These are phyloP conservation scores for Edaphochlamys debaryana DNA, from an alignment of 139 green algal genomes.

Conservation along the genomic window DNA sequence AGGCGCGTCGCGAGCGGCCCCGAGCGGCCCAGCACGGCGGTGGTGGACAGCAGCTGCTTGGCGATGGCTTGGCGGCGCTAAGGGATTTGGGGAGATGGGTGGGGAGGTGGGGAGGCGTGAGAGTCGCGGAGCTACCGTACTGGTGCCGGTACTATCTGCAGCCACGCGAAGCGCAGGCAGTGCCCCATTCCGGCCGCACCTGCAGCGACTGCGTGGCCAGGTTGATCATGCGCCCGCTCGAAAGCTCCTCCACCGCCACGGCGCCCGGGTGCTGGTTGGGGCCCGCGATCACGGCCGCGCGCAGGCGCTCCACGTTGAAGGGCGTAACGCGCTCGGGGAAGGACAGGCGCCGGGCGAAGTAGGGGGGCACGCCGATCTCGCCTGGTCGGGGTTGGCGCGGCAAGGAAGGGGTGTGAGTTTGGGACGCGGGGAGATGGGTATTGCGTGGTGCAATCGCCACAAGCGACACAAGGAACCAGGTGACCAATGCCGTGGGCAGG, in stretches of 20 bases:
- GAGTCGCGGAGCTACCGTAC: too few relatives aligned
- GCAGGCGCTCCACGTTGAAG: conserved; percentile 88
- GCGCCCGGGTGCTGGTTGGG: conserved; percentile 87
- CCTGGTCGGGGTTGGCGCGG: conserved; percentile 32
- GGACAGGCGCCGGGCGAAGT: conserved; percentile 93
- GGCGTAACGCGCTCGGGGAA: conserved; percentile 95
- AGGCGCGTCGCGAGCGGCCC: background rate
- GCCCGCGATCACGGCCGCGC: conserved; percentile 82
- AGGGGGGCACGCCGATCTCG: conserved; percentile 97
- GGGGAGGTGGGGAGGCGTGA: background rate
- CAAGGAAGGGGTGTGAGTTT: background rate
- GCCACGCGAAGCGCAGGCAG: too few relatives aligned
- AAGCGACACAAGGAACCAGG: too few relatives aligned
- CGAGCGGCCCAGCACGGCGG: background rate
- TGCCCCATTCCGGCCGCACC: background rate
- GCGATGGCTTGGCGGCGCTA: conserved; percentile 79
- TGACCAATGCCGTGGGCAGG: too few relatives aligned
- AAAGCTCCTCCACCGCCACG: conserved; percentile 93
- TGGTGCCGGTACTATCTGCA: too few relatives aligned
- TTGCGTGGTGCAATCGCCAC: background rate
- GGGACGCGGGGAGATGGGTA: background rate
- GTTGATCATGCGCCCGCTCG: background rate
- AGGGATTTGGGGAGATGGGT: background rate
- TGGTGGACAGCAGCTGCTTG: conserved; percentile 79
- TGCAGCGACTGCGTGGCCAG: conserved; percentile 1